Evolutionary conservation across 1,284 basidiomycete genomes (phyloP).

Genomic region (Tilletia indica): DNA sequence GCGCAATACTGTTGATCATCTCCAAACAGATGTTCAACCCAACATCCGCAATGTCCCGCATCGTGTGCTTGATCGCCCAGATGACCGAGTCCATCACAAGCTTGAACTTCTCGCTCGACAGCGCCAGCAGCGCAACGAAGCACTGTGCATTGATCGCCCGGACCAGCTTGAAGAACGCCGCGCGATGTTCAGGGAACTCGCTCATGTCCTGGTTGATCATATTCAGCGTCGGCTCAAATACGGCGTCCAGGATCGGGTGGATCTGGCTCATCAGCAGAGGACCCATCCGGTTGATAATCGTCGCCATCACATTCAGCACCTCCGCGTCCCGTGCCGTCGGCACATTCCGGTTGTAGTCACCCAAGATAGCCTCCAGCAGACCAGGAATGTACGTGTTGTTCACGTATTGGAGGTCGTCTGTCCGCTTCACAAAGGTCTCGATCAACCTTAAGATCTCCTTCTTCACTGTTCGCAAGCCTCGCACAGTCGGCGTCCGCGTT

Average conservation of each 20-base stretch:
- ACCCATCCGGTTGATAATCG: constrained; percentile 68
- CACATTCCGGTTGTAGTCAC: constrained; percentile 93
- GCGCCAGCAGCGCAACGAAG: constrained; percentile 88
- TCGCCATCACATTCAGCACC: constrained; percentile 95
- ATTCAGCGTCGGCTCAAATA: constrained; percentile 93
- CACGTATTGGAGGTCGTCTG: constrained; percentile 90
- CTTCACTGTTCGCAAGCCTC: constrained; percentile 92
- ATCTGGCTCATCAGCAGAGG: constrained; percentile 80
- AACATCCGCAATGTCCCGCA: constrained; percentile 96
- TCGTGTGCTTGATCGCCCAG: constrained; percentile 99
- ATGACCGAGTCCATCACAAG: constrained; percentile 97
- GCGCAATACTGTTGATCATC: constrained; percentile 91
- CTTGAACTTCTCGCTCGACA: constrained; percentile 92
- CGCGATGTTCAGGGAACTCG: constrained; percentile 95
- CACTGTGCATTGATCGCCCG: constrained; percentile 90
- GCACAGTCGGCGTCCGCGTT: constrained; percentile 95
- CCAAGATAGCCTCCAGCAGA: constrained; percentile 90
- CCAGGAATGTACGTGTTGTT: constrained; percentile 92
- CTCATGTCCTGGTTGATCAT: constrained; percentile 99
- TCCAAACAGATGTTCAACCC: constrained; percentile 80
- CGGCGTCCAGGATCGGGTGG: constrained; percentile 90
- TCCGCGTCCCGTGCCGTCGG: constrained; percentile 92
- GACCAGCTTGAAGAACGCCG: constrained; percentile 94
- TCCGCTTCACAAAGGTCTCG: constrained; percentile 95
- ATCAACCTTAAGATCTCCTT: constrained; percentile 94